A percentile compares a stretch with the other conserved stretches of the same genome.
phyloP scores from a whole-genome alignment of 495 filamentous ascomycete genomes.

The Talaromyces nanjingensis region DNA sequence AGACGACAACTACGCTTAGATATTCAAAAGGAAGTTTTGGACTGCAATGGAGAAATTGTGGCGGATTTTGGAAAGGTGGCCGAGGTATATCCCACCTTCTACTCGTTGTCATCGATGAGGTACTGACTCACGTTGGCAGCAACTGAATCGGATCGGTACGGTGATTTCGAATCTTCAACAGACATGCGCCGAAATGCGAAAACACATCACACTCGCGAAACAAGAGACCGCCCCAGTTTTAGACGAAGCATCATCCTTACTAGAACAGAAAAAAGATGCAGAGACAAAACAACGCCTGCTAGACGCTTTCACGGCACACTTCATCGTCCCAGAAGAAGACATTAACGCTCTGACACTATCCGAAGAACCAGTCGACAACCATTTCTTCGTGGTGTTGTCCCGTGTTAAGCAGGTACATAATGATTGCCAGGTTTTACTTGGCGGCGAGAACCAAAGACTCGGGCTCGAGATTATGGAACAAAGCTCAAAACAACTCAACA shows the following conservation, averaged over 20 bases:
- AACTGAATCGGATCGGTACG: conserved; percentile 78
- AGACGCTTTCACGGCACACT: conserved; percentile 77
- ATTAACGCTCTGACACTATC: conserved; percentile 61
- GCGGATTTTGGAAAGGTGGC: conserved; percentile 86
- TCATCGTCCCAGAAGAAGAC: conserved; percentile 77
- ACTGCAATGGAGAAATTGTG: conserved; percentile 88
- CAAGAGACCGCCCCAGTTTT: conserved; percentile 70
- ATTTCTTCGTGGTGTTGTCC: conserved; percentile 74
- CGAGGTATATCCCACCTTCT: conserved; percentile 49
- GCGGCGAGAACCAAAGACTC: conserved; percentile 80
- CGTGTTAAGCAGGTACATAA: conserved; percentile 80
- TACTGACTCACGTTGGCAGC: conserved; percentile 34
- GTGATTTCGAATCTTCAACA: conserved; percentile 73
- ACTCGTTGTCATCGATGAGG: background rate
- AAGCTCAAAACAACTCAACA: conserved; percentile 77
- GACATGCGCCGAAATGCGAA: conserved; percentile 74
- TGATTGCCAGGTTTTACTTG: conserved; percentile 83
- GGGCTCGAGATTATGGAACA: conserved; percentile 88
- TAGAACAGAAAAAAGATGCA: conserved; percentile 66
- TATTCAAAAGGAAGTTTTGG: conserved; percentile 86
- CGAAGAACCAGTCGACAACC: conserved; percentile 74
- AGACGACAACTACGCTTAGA: conserved; percentile 74
- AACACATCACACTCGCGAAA: conserved; percentile 65
- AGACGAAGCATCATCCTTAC: conserved; percentile 68
- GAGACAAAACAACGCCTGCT: conserved; percentile 83